phyloP scores from a whole-genome alignment of 352 stramenopile species.

The Aphanomyces euteiches region DNA sequence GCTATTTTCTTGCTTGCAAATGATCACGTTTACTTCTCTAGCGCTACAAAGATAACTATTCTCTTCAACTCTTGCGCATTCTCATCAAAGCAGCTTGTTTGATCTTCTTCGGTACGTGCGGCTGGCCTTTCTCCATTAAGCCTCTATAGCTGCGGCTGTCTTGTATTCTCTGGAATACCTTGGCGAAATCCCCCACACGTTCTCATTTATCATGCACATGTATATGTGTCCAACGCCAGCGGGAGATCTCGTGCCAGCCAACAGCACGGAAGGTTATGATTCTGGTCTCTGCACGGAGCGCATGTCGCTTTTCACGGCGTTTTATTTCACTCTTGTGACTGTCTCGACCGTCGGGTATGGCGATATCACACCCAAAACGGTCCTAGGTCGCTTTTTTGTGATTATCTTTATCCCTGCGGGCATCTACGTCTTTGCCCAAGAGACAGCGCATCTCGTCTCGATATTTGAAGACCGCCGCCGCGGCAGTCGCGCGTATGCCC shows the following conservation, averaged over 20 bases:
- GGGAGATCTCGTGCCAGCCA: conserved; percentile 48
- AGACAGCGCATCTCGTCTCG: conserved; percentile 70
- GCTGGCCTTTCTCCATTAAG: neutral
- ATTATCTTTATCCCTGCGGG: conserved; percentile 81
- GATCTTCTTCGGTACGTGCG: conserved; percentile 55
- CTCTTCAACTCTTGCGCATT: conserved; percentile 65
- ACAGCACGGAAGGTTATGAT: conserved; percentile 45
- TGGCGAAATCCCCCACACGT: conserved; percentile 72
- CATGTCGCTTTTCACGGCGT: conserved; percentile 83
- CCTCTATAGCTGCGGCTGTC: conserved; percentile 53
- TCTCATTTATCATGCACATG: conserved; percentile 80
- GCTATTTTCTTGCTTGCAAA: neutral
- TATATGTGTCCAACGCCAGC: conserved; percentile 70
- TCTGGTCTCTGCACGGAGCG: conserved; percentile 66
- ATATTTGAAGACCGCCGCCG: conserved; percentile 68
- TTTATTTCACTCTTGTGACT: conserved; percentile 89
- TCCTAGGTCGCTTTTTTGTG: conserved; percentile 70
- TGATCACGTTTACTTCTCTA: conserved; percentile 34
- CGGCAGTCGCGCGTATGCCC: conserved; percentile 54
- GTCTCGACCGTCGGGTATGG: conserved; percentile 84
- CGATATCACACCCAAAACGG: conserved; percentile 80
- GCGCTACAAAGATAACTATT: conserved; percentile 73
- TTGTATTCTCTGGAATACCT: conserved; percentile 82
- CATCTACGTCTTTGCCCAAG: conserved; percentile 85
- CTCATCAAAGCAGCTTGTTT: conserved; percentile 72